Evolutionary conservation across 2,329 filamentous ascomycete species (phyloP), one percentile per base, ranked within the genome.

Genomic region (Colletotrichum falcatum): DNA sequence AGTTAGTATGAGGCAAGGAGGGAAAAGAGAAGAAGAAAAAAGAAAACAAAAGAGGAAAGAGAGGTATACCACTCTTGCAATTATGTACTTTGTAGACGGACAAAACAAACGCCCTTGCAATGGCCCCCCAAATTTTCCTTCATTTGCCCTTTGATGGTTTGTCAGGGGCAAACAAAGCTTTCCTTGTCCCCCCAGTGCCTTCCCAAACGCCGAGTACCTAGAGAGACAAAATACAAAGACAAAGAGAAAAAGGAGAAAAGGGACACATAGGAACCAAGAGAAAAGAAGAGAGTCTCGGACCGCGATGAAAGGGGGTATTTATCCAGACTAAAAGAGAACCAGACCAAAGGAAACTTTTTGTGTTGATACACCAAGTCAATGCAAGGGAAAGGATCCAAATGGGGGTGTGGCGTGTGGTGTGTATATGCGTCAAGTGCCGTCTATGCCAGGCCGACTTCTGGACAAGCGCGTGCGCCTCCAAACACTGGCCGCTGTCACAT

Each of bases 291-390:
- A 62, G 35, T 54, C 48, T 54, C 46, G 68, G 51, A 68, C 46
- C 53, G 59, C 64, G 12, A 58, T 42, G 35, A 56, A 67, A 71
- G 35, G 58, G 68, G 69, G 69, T 71, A 71, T 71, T 65, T 71
- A 70, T 71, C 69, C 69, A 70, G 69, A 70, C 69, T 68, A 23
- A 61, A 39, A 70, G 30, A 37, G 35, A 68, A 42, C 20, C 26
- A 26, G 51, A 49, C 20, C 39, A 59, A 69, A 60, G 14, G 37
- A 26, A 35, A 53, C 18, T 16, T 46, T 46, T 20, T 46, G 49
- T 62, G 33, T 28, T 55, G 42, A 54, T 58, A 14, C 55, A 9
- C 2, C 9, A 16, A 51, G 37, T 12, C 23, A 11, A 37, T 33
- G 11, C 35, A 16, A 44, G 20, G 42, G 30, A 26, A 33, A 23